Evolutionary conservation across 179 eudicot genomes (phyloP).

Genomic region (Beta lomatogona): DNA sequence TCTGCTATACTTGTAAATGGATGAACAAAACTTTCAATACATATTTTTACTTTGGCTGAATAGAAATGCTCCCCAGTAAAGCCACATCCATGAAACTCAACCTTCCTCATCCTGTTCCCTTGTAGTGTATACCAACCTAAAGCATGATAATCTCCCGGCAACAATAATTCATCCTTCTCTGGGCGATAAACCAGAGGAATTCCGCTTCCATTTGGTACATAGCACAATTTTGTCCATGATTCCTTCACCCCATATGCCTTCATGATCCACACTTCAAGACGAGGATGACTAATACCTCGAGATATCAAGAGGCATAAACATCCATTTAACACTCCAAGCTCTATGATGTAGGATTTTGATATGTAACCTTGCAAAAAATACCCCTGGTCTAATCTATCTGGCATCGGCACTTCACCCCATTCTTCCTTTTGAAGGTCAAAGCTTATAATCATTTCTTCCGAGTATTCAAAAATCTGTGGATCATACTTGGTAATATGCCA

Average conservation of each 20-base stretch:
- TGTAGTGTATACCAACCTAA: slow-evolving; percentile 22
- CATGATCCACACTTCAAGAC: neutral
- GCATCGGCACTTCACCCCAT: slow-evolving; percentile 5
- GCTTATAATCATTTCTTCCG: slow-evolving; percentile 6
- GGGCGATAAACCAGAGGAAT: slow-evolving; percentile 7
- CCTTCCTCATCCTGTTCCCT: neutral
- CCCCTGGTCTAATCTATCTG: neutral
- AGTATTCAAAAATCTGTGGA: neutral
- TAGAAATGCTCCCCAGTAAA: slow-evolving; percentile 19
- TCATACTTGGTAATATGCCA: slow-evolving; percentile 21
- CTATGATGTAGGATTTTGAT: neutral
- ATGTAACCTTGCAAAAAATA: neutral
- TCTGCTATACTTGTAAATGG: slow-evolving; percentile 5
- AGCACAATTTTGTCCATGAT: slow-evolving; percentile 17
- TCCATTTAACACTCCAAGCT: slow-evolving; percentile 12
- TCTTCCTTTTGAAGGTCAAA: slow-evolving; percentile 1
- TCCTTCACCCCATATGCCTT: slow-evolving; percentile 12
- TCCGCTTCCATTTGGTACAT: slow-evolving; percentile 21
- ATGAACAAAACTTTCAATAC: slow-evolving; percentile 21
- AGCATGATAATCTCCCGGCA: slow-evolving; percentile 7
- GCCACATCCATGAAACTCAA: slow-evolving; percentile 25
- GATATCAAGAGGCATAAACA: neutral
- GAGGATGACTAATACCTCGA: neutral
- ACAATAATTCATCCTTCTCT: slow-evolving; percentile 15
- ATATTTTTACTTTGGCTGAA: slow-evolving; percentile 13